Base-by-base conservation (phyloP, 139 green algal genomes). In the Tetradesmus lagerheimii region DNA sequence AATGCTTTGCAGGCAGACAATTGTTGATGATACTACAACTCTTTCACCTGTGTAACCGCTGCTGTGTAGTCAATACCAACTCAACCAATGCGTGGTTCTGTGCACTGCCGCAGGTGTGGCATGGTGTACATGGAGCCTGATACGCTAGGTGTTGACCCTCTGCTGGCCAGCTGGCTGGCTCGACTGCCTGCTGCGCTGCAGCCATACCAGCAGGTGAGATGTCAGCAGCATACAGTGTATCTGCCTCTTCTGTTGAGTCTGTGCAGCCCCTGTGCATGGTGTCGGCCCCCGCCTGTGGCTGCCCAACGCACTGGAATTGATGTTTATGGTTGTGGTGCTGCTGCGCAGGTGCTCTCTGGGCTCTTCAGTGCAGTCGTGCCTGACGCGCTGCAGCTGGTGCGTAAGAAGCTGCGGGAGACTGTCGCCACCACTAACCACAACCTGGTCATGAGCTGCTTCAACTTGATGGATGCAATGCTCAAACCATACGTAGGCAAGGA, bases 91-190 rank as follows among this genome's bases (percentile, higher is more conserved):
- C 23, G 23, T 71, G 57, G 57, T n/a, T n/a, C 57, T 71, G 20
- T n/a, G 18, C 25, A 71, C 57, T 8, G 57, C 37, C 86, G 87
- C 88, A 31, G 83, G 6, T 90, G 95, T 85, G 96, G 96, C 88
- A 98, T 98, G 96, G 95, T 98, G 29, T 98, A 97, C 93, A 95
- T 98, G 94, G 96, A 98, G 89, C 96, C 96, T 39, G 90, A 87
- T 12, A 91, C 95, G 2, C 89, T 97, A 81, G 95, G 95, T 37
- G 75, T 96, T 23, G 90, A 96, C 75, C 95, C 96, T 20, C 91
- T 97, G 64, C 91, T 97, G 35, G 71, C 89, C 25, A 95, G 90
- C 29, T 98, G 96, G 95, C 92, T 98, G 39, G 80, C 83, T 9
- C 71, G 77, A 5, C 92, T 98, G 85, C 92, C 94, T 6, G 23